Evolutionary conservation across 768 basidiomycete genomes (phyloP), one percentile per base, ranked within the genome.

Genomic region (Rhodotorula toruloides): DNA sequence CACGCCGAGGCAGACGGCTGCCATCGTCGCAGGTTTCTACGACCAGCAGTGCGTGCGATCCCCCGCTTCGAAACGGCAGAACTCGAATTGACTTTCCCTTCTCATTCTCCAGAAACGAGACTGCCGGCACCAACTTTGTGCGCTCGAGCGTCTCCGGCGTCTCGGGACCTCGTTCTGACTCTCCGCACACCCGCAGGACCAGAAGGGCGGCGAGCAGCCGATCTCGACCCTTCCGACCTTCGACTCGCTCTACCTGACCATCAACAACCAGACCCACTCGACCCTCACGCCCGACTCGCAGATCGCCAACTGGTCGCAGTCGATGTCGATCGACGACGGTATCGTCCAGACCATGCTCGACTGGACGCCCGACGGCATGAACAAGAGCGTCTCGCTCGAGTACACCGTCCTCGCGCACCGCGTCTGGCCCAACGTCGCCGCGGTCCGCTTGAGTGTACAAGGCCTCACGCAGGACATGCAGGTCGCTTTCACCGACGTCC

Each of bases 21-120:
- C 70, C 0, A 61, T 67, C 54, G 62, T 71, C 29, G 70, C 70
- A 0, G 70, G 70, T 31, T 71, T 71, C 47, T 71, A 71, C 56
- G 70, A 64, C 43, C 32, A 37, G 32, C 62, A 65, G 36, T 22
- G 21, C 42, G 42, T 12, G 13, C 21, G 42, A 42, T 21, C 42
- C 21, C 21, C 13, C 42, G 42, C 42, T 42, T n/a, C 37, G 37
- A 54, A n/a, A n/a, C n/a, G n/a, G n/a, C n/a, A n/a, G n/a, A n/a
- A n/a, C n/a, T n/a, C n/a, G n/a, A n/a, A n/a, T n/a, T n/a, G n/a
- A n/a, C n/a, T n/a, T n/a, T n/a, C n/a, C n/a, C n/a, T n/a, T n/a
- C n/a, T n/a, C n/a, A n/a, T n/a, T n/a, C n/a, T n/a, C n/a, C n/a
- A n/a, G n/a, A n/a, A n/a, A n/a, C n/a, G 37, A 27, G 27, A 71